Base-by-base conservation (phyloP, 371 early-diverging fungal genomes). In the Encephalitozoon intestinalis region DNA sequence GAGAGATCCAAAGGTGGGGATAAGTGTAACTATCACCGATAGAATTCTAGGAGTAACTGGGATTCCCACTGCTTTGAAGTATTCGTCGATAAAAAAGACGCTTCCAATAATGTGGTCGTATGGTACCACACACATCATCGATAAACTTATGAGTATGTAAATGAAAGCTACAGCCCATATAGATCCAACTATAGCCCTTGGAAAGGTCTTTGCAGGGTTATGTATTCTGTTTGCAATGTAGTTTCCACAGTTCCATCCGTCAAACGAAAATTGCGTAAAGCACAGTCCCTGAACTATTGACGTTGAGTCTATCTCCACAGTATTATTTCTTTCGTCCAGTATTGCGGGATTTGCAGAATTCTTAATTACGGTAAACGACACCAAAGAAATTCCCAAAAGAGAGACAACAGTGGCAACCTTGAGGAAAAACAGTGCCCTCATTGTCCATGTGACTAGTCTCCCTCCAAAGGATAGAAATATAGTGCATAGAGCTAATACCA, bases 241-340 rank as follows among this genome's bases (percentile, higher is more conserved):
- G 28, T 65, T 73, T 26, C 65, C 73, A 12, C 44, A 28, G 30
- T 52, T 73, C 64, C 65, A 73, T 25, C 73, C 73, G 52, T 73
- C 73, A 40, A 63, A 73, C 18, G 58, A 46, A 39, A 63, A 73
- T 23, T 64, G 41, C 4, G 65, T 41, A 37, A 49, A 73, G 26
- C 39, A 37, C 0, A 70, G 53, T 4, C 50, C 70, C 34, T 25
- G 12, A 11, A 34, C 23, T 28, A 21, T 40, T 2, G 52, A 25
- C 12, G 34, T 23, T 34, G 58, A 31, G 18, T 34, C 37, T 37
- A 58, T 15, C 12, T 50, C 37, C n/a, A 34, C 15, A 4, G 31
- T 51, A 52, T 21, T 25, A 12, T 53, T 53, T 53, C 53, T 51
- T 70, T 31, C 15, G 41, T 70, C 70, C n/a, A 52, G 39, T 37